Conservation (phyloP, 306 rosid genomes). For the Purshia tridentata region DNA sequence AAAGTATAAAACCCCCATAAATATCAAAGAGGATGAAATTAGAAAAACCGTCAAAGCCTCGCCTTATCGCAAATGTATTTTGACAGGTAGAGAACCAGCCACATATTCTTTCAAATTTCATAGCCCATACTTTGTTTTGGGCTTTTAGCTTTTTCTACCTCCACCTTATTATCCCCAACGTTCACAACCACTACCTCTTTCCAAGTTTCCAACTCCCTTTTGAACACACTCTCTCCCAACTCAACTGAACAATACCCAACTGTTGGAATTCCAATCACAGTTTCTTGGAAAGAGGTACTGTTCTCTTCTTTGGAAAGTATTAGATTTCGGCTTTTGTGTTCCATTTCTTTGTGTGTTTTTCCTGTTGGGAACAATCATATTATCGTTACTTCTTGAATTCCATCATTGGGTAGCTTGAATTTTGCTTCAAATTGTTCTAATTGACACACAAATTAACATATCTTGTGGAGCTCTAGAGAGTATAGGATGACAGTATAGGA, state of each 20-base stretch:
- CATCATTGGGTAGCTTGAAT: conserved; percentile 39
- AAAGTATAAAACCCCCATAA: conserved; percentile 8
- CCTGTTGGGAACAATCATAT: conserved; percentile 11
- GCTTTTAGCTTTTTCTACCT: conserved; percentile 26
- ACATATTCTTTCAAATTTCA: conserved; percentile 39
- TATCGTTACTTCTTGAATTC: conserved; percentile 20
- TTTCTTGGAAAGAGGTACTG: conserved; percentile 18
- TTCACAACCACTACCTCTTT: conserved; percentile 36
- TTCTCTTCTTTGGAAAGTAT: conserved; percentile 1
- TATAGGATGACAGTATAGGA: conserved; percentile 24
- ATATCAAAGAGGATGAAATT: background rate
- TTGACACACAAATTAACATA: background rate
- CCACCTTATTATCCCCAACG: conserved; percentile 41
- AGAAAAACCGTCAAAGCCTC: background rate
- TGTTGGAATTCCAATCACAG: background rate
- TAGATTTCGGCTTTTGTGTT: conserved; percentile 33
- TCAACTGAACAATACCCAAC: background rate
- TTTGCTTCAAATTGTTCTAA: conserved; percentile 5
- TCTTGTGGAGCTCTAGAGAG: background rate
- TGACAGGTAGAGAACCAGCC: conserved; percentile 66
- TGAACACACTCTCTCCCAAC: conserved; percentile 8
- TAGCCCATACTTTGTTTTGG: conserved; percentile 6
- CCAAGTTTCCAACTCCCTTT: conserved; percentile 9
- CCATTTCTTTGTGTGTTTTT: conserved; percentile 12
- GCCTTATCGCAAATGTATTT: conserved; percentile 40